Conservation (phyloP, 805 yeast genomes). For the Candida ascalaphidarum region DNA sequence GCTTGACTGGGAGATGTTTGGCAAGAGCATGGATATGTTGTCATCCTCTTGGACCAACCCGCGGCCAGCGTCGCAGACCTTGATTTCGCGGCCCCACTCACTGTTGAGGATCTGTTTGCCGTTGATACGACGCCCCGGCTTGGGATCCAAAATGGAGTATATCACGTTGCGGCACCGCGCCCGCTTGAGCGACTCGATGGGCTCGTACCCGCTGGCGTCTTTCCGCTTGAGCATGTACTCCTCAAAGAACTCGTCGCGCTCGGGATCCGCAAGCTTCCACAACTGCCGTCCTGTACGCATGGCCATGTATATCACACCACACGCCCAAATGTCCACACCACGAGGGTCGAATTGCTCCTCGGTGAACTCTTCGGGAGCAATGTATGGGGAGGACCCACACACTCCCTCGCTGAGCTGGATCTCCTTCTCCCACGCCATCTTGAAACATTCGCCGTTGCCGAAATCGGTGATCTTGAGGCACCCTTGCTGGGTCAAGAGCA, state of each 20-base stretch:
- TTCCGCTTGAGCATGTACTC: constrained; percentile 72
- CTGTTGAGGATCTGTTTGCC: constrained; percentile 82
- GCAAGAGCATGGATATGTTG: too few relatives aligned
- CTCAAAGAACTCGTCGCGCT: constrained; percentile 72
- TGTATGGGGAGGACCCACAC: constrained; percentile 83
- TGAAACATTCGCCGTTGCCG: constrained; percentile 77
- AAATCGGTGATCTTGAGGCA: constrained; percentile 78
- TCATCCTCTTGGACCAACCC: too few relatives aligned
- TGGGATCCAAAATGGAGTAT: constrained; percentile 88
- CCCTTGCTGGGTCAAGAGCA: constrained; percentile 66
- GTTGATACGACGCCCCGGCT: constrained; percentile 78
- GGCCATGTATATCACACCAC: constrained; percentile 89
- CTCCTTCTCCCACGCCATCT: constrained; percentile 76
- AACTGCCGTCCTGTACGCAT: constrained; percentile 91
- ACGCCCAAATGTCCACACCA: constrained; percentile 83
- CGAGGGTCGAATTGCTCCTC: constrained; percentile 68
- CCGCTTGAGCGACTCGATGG: constrained; percentile 77
- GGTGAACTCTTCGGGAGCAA: constrained; percentile 82
- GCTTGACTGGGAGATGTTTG: too few relatives aligned
- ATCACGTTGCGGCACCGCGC: constrained; percentile 90
- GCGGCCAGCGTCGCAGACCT: constrained; percentile 66
- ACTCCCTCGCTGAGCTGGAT: constrained; percentile 67
- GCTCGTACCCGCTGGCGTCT: constrained; percentile 81
- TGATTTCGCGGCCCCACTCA: constrained; percentile 93
- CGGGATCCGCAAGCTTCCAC: constrained; percentile 74